These are phyloP conservation scores for Bipolaris zeicola DNA, from an alignment of 2,329 filamentous ascomycete genomes.

Conservation along the genomic window DNA sequence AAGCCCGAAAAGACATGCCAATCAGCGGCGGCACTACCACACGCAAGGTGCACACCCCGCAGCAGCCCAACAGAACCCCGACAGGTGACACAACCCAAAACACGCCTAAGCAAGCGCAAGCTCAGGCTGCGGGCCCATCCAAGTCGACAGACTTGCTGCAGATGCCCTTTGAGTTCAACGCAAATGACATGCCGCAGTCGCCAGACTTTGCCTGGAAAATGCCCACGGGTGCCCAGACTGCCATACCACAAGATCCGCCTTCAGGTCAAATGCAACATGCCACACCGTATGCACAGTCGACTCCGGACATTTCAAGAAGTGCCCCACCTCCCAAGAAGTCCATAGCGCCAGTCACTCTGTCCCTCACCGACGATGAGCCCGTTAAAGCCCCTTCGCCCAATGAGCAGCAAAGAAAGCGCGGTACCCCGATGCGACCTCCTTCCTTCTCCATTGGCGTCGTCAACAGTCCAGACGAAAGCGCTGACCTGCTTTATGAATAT, in stretches of 20 bases:
- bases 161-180: constrained; percentile 50
- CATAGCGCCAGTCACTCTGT: constrained; percentile 60
- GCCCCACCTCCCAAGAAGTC: constrained; percentile 48
- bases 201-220: constrained; percentile 55
- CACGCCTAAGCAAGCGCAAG: constrained; percentile 35
- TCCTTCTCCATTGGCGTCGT: constrained; percentile 56
- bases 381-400: constrained; percentile 47
- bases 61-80: constrained; percentile 45
- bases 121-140: constrained; percentile 28
- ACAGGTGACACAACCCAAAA: constrained; percentile 44
- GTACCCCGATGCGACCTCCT: constrained; percentile 50
- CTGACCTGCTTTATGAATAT: constrained; percentile 90
- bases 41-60: constrained; percentile 62
- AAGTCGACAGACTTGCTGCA: constrained; percentile 47
- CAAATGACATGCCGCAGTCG: constrained; percentile 48
- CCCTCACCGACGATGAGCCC: constrained; percentile 62
- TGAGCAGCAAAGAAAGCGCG: constrained; percentile 41
- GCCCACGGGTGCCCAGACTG: constrained; percentile 50
- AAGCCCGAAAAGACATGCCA: constrained; percentile 89
- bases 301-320: constrained; percentile 56
- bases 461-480: constrained; percentile 73
- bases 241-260: constrained; percentile 49
- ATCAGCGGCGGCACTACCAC: constrained; percentile 78
- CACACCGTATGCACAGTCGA: constrained; percentile 58
- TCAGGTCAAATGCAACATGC: constrained; percentile 42